These are phyloP conservation scores for Coemansia sp. DNA, from an alignment of 192 early-diverging fungal species.

Conservation along the genomic window DNA sequence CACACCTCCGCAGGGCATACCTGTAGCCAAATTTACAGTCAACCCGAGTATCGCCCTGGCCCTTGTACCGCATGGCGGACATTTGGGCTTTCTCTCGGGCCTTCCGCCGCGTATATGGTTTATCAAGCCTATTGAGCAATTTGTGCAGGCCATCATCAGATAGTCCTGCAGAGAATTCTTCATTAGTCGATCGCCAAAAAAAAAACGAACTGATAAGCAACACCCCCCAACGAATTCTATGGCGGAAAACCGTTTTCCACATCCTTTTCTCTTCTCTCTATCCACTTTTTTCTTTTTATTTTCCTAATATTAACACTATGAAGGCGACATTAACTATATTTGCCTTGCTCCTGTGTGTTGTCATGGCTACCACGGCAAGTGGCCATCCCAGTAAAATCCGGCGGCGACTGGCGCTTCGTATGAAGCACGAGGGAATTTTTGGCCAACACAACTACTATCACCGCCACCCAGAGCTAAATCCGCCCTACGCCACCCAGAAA, in stretches of 20 bases:
- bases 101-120: conserved; percentile 61
- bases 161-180: not conserved
- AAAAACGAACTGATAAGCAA: not conserved
- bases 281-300: not conserved
- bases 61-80: conserved; percentile 82
- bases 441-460: conserved; percentile 18
- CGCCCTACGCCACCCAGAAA: conserved; percentile 1
- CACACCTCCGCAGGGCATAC: conserved; percentile 67
- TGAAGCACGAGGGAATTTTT: conserved; percentile 17
- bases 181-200: not conserved
- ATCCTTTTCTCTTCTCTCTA: not conserved
- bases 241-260: not conserved
- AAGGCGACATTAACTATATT: not conserved
- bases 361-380: not conserved
- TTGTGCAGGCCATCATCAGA: conserved; percentile 60
- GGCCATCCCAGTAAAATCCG: not conserved
- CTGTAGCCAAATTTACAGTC: conserved; percentile 65
- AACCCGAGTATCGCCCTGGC: conserved; percentile 84
- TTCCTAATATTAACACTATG: not conserved
- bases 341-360: not conserved
- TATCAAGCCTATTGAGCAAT: conserved; percentile 69
- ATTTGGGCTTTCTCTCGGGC: conserved; percentile 79
- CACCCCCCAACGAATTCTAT: not conserved
- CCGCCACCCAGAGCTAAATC: conserved; percentile 14
- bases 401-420: conserved; percentile 2